Base-by-base conservation (phyloP, 371 early-diverging fungal species). In the Mucor plumbeus region DNA sequence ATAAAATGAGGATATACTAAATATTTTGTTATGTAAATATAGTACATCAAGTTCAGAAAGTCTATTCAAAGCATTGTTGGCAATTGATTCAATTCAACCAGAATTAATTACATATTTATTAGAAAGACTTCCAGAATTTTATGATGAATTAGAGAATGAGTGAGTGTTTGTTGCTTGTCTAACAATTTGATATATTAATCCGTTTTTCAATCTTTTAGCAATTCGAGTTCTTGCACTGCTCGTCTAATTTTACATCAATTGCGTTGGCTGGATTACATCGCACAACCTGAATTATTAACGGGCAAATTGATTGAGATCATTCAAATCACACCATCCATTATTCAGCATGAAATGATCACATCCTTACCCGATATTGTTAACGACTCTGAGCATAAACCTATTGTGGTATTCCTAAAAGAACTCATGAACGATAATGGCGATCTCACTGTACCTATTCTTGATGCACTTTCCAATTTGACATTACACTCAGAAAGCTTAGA, bases 201-300 rank as follows among this genome's bases (percentile, higher is more conserved):
- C 35, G 57, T 36, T 35, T 35, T 10, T 19, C 11, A 1, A 55
- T 21, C 61, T 5, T 14, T 14, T 14, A 80, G 77, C 62, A 61
- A 61, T 26, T 75, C 80, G 15, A 85, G 84, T 43, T 84, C 89
- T 13, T 82, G 82, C 7, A 84, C 85, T 4, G 87, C 90, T 35
- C 82, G 88, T 14, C 72, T 90, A 31, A 88, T 94, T 33, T 69
- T 94, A 43, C 89, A 92, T 47, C 94, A 94, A 66, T 63, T 94
- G 48, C 80, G 91, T 38, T 94, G 92, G 92, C 74, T 93, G 35
- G 93, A 93, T 67, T 86, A 93, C 61, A 83, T 94, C 34, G 83
- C 88, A 0, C 84, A 90, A 40, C 90, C 93, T 1, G 81, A 79
- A 11, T 68, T 69, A 14, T 75, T 94, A 41, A 77, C 90, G 0